Base-by-base conservation (phyloP, 805 yeast species). In the Millerozyma miso region DNA sequence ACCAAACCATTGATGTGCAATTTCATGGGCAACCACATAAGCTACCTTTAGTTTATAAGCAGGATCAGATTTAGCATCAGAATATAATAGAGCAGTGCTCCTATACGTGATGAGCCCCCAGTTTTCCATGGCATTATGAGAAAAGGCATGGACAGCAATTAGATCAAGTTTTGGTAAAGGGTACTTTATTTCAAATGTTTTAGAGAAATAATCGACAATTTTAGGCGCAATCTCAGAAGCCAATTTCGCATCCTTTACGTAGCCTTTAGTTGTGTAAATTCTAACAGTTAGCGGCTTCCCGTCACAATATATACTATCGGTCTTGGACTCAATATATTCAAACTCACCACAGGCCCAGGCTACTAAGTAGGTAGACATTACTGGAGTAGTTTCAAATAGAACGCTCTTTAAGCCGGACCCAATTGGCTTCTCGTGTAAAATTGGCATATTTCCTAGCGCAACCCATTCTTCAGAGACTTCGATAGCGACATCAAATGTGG, bases 1-100 rank as follows among this genome's bases (percentile, higher is more conserved):
- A 43, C 96, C 95, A 56, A 87, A 88, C 95, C 95, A 88, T 59
- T 88, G 93, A 63, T 87, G 96, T 8, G 95, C 95, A 44, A 87
- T 70, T 64, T 87, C 96, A 65, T 88, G 96, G 45, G 84, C 82
- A 20, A 87, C 85, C 29, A 87, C 95, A 55, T 85, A 85, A 4
- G 88, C 82, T 23, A 87, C 93, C 48, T 83, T 83, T 59, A 81
- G 80, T 60, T 83, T 78, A 54, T 76, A 77, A 16, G 72, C 49
- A 1, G 69, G 65, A 53, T 74, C 81, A 1, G 80, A 74, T 19
- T 63, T 71, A 12, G 55, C 54, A 29, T 66, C 72, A 26, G 76
- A 73, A 55, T 57, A 62, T 74, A 77, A 52, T 63, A 70, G 53
- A 50, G 78, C 65, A 55, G 83, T 60, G 74, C 71, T 46, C 82